Base-by-base conservation (phyloP, 2,329 filamentous ascomycete genomes). In the Colletotrichum zoysiae region DNA sequence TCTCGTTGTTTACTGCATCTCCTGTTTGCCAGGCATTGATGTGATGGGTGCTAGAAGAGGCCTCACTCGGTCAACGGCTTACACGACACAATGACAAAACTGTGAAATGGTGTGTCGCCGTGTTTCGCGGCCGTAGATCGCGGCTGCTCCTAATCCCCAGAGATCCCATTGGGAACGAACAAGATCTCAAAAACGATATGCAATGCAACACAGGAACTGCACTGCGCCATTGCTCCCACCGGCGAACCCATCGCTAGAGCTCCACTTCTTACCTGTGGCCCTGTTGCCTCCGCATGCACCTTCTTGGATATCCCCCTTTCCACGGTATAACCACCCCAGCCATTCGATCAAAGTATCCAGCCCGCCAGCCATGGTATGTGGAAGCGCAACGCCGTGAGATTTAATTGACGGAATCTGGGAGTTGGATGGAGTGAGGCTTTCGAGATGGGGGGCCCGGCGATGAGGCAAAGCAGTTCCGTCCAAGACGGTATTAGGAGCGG, bases 331-430 rank as follows among this genome's bases (percentile, higher is more conserved):
- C 55, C 33, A 20, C 46, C 50, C 38, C 30, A n/a, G 60, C 50
- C 23, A 59, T 33, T 56, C 53, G 64, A 71, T 61, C 51, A 55
- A 42, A 64, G 65, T 55, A 46, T 60, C 65, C 65, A 60, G 55
- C 40, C 65, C 23, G 42, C 38, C 30, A 48, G 59, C 59, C 46
- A 44, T 60, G 53, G 30, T 40, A 59, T 42, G 57, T 18, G 20
- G 35, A 23, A 8, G 33, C 33, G 20, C 23, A 38, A 38, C 53
- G 42, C 26, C 42, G 18, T n/a, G 55, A 20, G 26, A 57, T 50
- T 50, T 35, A 33, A 73, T 73, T 73, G 70, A 73, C 71, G 70
- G 70, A 62, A 71, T 66, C 57, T 55, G 26, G 33, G 5, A 12
- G 50, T 42, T 57, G 35, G 48, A 51, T 44, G 51, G 48, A 38